Base-by-base conservation (phyloP, 2,329 filamentous ascomycete species). In the Aspergillus fumigatus region DNA sequence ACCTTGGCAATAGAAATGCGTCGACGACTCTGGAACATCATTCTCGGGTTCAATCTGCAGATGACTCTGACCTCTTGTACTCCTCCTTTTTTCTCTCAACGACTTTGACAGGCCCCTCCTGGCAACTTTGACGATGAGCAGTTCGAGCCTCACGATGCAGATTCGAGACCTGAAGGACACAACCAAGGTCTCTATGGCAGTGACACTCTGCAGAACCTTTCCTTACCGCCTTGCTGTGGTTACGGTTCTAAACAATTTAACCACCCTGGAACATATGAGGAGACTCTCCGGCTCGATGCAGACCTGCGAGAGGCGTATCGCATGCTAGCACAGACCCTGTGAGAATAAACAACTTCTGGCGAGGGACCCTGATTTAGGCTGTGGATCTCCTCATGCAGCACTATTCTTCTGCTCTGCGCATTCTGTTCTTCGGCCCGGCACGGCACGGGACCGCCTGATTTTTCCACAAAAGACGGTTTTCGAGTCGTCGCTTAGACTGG, bases 391-490 rank as follows among this genome's bases (percentile, higher is more conserved):
- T 70, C 23, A 61, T 72, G 23, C 62, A 66, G 25, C 67, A 63
- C 2, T 69, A 67, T 38, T 52, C 74, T 1, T 59, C 61, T 1
- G 59, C 67, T 2, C 62, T 74, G 4, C 72, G 74, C 51, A 53
- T 62, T 7, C 70, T 68, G 6, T 72, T 65, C 48, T 70, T 68
- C 23, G 50, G 32, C 2, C 55, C 54, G 6, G 54, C 64, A 2
- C 17, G 66, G 10, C 56, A 60, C 6, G 63, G 69, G n/a, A 57
- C 60, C 1, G 32, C 63, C 0, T 73, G 68, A 79, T 80, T 0
- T 84, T 77, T 57, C 83, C 82, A 0, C 69, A 80, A 1, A 80
- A 78, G 47, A 74, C 78, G 0, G 70, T 78, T 0, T 60, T 82
- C 5, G 82, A 85, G 6, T 73, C 73, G 0, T 73, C 79, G 0